Percentiles rank a stretch among this genome's conserved stretches.
Evolutionary conservation across 2,329 filamentous ascomycete genomes (phyloP).

Genomic region (Pseudocercospora crystallina): DNA sequence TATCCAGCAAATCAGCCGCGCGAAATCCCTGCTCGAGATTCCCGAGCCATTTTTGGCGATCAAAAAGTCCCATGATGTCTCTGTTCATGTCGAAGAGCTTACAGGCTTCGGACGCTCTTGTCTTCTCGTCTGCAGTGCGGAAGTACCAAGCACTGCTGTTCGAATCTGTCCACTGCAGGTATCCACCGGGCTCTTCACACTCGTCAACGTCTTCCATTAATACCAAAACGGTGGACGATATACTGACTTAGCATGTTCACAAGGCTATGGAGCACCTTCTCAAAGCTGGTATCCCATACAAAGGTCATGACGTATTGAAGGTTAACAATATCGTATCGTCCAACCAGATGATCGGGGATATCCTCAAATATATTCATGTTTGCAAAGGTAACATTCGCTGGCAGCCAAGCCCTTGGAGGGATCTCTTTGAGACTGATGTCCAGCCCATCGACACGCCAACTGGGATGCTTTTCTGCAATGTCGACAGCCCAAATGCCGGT

Average conservation of each 20-base stretch:
- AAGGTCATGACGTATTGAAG: conserved; percentile 6
- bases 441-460: not conserved
- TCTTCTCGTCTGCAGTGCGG: not conserved
- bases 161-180: conserved; percentile 10
- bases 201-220: not conserved
- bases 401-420: conserved; percentile 4
- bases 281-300: not conserved
- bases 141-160: not conserved
- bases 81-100: not conserved
- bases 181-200: conserved; percentile 1
- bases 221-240: not conserved
- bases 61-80: too few species aligned
- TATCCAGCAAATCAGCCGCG: not conserved
- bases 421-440: conserved; percentile 9
- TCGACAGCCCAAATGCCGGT: conserved; percentile 9
- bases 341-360: not conserved
- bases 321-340: conserved; percentile 2
- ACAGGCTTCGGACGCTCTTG: not conserved
- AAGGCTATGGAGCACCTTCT: not conserved
- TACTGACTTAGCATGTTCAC: not conserved
- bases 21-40: not conserved
- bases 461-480: conserved; percentile 1
- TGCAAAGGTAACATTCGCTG: not conserved
- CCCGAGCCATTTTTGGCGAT: not conserved
- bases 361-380: not conserved